These are phyloP conservation scores for Globisporangium nodosum DNA, from an alignment of 352 stramenopile genomes.

Conservation along the genomic window DNA sequence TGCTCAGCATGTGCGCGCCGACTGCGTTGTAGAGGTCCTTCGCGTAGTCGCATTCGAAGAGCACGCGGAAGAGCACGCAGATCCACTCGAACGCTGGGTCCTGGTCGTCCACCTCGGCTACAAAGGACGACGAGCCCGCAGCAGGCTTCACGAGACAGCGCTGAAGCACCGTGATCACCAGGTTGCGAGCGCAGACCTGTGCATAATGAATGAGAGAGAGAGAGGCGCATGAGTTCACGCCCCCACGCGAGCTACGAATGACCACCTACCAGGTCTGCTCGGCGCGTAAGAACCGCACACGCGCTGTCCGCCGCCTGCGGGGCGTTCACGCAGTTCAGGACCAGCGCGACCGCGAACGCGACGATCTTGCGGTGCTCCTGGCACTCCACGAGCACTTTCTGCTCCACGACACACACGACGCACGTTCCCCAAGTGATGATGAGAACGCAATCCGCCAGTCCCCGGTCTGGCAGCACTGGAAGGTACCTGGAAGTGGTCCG, in stretches of 20 bases:
- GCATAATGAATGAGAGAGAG: neutral
- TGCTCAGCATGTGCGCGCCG: conserved; percentile 67
- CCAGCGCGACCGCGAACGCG: conserved; percentile 51
- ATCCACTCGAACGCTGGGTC: conserved; percentile 82
- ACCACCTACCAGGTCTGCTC: conserved; percentile 43
- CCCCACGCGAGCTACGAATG: too few species aligned
- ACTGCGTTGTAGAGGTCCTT: conserved; percentile 71
- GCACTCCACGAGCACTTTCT: conserved; percentile 83
- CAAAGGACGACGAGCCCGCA: neutral
- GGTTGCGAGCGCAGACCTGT: conserved; percentile 57
- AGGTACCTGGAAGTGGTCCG: conserved; percentile 57
- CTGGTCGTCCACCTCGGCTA: conserved; percentile 23
- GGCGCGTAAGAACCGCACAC: conserved; percentile 20
- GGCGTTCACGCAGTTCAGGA: conserved; percentile 67
- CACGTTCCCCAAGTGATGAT: too few species aligned
- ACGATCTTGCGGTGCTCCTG: conserved; percentile 74
- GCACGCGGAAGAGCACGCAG: conserved; percentile 48
- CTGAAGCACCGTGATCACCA: conserved; percentile 73
- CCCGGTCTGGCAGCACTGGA: neutral
- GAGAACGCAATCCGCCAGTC: too few species aligned
- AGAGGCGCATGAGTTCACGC: neutral
- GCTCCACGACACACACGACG: neutral
- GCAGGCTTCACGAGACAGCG: conserved; percentile 49
- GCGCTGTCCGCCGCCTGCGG: conserved; percentile 15
- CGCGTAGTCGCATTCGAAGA: conserved; percentile 40